phyloP scores from a whole-genome alignment of 1,284 basidiomycete genomes.

The Peniophora sp. region DNA sequence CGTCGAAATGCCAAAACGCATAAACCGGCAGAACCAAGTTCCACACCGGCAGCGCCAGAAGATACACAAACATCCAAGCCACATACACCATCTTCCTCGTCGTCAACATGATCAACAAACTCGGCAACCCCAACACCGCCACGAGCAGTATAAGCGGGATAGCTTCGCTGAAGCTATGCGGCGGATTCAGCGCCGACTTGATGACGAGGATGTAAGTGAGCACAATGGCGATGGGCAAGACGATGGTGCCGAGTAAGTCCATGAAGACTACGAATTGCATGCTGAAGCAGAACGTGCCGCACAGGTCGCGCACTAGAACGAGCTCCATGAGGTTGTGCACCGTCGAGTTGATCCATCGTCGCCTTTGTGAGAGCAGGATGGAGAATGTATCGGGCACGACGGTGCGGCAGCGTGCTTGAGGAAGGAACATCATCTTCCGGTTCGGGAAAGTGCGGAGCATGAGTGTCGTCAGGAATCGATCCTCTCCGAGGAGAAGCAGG shows the following conservation, averaged over 20 bases:
- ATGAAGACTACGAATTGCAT: constrained; percentile 99
- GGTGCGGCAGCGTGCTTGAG: constrained; percentile 92
- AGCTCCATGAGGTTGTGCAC: constrained; percentile 99
- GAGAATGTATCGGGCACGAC: constrained; percentile 94
- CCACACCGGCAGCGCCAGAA: constrained; percentile 90
- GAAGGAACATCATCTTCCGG: constrained; percentile 99
- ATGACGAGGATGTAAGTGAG: constrained; percentile 89
- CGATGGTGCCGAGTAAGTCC: constrained; percentile 95
- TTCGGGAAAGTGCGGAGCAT: constrained; percentile 95
- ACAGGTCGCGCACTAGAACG: constrained; percentile 92
- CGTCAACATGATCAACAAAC: constrained; percentile 87
- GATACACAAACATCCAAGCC: constrained; percentile 96
- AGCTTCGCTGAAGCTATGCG: constrained; percentile 81
- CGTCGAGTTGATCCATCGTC: constrained; percentile 99
- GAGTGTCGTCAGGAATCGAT: constrained; percentile 96
- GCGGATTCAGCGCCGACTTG: constrained; percentile 76
- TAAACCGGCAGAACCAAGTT: constrained; percentile 92
- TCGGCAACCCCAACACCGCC: constrained; percentile 91
- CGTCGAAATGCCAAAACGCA: constrained; percentile 99
- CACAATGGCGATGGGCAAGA: constrained; percentile 89
- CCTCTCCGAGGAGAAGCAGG: constrained; percentile 91
- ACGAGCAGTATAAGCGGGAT: constrained; percentile 90
- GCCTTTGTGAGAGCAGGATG: constrained; percentile 91
- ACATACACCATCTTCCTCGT: constrained; percentile 94
- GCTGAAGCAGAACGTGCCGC: constrained; percentile 93